These are phyloP conservation scores for Nitzschia palea DNA, from an alignment of 108 stramenopile species.

Conservation along the genomic window DNA sequence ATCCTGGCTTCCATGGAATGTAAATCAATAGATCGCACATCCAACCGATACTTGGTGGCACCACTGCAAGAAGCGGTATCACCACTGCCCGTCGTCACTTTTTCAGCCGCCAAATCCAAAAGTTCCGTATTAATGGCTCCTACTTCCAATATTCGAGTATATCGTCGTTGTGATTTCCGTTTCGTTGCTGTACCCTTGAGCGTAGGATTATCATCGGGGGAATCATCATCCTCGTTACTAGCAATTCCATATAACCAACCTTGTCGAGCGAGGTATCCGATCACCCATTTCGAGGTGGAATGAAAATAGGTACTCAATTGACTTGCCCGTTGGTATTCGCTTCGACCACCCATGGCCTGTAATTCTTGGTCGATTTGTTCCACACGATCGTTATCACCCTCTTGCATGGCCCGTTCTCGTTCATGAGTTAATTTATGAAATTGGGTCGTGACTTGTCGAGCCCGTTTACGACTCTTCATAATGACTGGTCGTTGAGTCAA, in stretches of 20 bases:
- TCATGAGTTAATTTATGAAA: slow-evolving; percentile 82
- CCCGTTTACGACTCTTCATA: slow-evolving; percentile 72
- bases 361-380: slow-evolving; percentile 49
- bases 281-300: slow-evolving; percentile 87
- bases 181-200: neutral
- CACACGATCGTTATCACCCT: slow-evolving; percentile 41
- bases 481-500: slow-evolving; percentile 7
- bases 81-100: neutral
- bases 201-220: neutral
- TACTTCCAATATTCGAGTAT: slow-evolving; percentile 79
- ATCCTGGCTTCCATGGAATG: slow-evolving; percentile 71
- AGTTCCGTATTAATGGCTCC: slow-evolving; percentile 96
- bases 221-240: slow-evolving; percentile 1
- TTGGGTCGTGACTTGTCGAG: slow-evolving; percentile 73
- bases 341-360: slow-evolving; percentile 42
- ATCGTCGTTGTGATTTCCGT: slow-evolving; percentile 41
- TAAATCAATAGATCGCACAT: slow-evolving; percentile 87
- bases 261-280: slow-evolving; percentile 62
- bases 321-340: slow-evolving; percentile 81
- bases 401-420: slow-evolving; percentile 45
- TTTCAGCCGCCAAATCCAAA: slow-evolving; percentile 61
- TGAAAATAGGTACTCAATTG: slow-evolving; percentile 82
- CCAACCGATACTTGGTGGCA: slow-evolving; percentile 49
- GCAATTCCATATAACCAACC: slow-evolving; percentile 79
- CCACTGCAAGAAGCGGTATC: neutral